These are phyloP conservation scores for Albugo laibachii DNA, from an alignment of 352 stramenopile genomes.

Conservation along the genomic window DNA sequence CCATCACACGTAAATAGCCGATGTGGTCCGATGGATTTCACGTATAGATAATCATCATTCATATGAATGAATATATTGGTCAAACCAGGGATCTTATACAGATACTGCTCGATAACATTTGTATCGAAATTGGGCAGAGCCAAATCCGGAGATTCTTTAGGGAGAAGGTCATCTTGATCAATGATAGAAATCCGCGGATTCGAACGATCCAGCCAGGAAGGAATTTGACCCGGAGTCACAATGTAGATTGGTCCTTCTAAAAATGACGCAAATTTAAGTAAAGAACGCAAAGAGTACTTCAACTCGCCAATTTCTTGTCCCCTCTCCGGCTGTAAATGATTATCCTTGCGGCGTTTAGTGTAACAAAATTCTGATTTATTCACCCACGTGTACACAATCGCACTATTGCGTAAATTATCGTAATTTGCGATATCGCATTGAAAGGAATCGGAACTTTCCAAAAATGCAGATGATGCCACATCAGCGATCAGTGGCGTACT, in stretches of 20 bases:
- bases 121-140: conserved; percentile 54
- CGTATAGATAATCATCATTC: conserved; percentile 6
- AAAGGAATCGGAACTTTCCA: neutral
- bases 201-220: conserved; percentile 45
- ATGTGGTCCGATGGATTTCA: conserved; percentile 1
- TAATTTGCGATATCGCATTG: conserved; percentile 48
- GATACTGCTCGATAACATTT: conserved; percentile 14
- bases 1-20: conserved; percentile 25
- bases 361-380: conserved; percentile 69
- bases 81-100: conserved; percentile 4
- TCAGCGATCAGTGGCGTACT: too few species aligned
- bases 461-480: too few species aligned
- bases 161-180: conserved; percentile 60
- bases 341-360: conserved; percentile 29
- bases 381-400: conserved; percentile 77
- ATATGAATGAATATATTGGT: conserved; percentile 5
- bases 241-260: conserved; percentile 69
- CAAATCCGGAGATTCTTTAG: conserved; percentile 18
- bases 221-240: conserved; percentile 62
- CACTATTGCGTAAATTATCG: conserved; percentile 28
- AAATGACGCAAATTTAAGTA: conserved; percentile 64
- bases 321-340: conserved; percentile 27
- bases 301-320: conserved; percentile 76
- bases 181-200: conserved; percentile 52
- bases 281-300: conserved; percentile 67